A percentile compares a stretch with the other conserved stretches of the same genome.
Conservation (phyloP, 768 basidiomycete genomes). For the Boletus rufocinnamomeus region DNA sequence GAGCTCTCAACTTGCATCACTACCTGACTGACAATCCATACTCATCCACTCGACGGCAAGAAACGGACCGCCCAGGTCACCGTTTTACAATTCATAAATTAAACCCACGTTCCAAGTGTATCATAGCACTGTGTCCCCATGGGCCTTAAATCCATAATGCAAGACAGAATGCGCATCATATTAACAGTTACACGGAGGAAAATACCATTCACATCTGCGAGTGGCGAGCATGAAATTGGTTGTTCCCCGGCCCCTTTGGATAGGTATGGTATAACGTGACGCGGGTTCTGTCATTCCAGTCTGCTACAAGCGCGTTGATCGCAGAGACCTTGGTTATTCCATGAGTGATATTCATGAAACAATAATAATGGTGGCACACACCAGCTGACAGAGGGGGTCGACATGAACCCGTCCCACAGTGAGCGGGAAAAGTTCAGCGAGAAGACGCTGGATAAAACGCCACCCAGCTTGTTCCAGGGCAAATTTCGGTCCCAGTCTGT, state of each 20-base stretch:
- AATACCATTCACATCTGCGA: not conserved
- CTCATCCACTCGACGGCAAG: slow-evolving; percentile 11
- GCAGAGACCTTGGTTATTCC: slow-evolving; percentile 11
- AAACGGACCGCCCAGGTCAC: slow-evolving; percentile 6
- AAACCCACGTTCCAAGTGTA: slow-evolving; percentile 27
- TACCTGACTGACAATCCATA: slow-evolving; percentile 15
- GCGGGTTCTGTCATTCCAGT: slow-evolving; percentile 8
- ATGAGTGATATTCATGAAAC: slow-evolving; percentile 2
- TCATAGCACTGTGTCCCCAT: slow-evolving; percentile 21
- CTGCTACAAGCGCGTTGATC: slow-evolving; percentile 12
- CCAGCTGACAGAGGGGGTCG: slow-evolving; percentile 22
- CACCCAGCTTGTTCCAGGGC: slow-evolving; percentile 9
- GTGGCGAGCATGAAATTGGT: not conserved
- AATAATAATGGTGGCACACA: slow-evolving; percentile 6
- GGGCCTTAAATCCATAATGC: slow-evolving; percentile 13
- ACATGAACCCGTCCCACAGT: not conserved
- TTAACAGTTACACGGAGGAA: slow-evolving; percentile 6
- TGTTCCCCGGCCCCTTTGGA: not conserved
- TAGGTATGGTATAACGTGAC: slow-evolving; percentile 11
- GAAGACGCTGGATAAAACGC: slow-evolving; percentile 18
- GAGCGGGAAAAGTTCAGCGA: slow-evolving; percentile 8
- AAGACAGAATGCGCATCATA: slow-evolving; percentile 6
- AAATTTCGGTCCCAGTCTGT: slow-evolving; percentile 22
- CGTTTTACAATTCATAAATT: slow-evolving; percentile 16
- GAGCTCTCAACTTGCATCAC: slow-evolving; percentile 4